Evolutionary conservation across 805 yeast genomes (phyloP).

Genomic region (Metschnikowia sp.): DNA sequence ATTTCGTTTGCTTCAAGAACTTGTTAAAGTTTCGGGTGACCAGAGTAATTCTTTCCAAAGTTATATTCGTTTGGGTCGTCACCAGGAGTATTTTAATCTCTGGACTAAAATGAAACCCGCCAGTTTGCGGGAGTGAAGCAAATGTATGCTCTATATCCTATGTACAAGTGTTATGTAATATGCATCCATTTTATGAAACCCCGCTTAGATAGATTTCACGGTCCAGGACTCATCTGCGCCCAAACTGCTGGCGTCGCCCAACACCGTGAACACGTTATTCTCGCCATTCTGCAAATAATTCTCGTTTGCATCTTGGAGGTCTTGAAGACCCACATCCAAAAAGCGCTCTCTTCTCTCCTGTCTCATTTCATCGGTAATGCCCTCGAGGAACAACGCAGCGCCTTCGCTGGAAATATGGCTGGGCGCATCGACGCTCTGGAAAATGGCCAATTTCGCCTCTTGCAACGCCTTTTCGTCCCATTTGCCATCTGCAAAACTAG

Average conservation of each 20-base stretch:
- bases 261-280: conserved; percentile 36
- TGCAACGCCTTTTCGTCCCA: conserved; percentile 69
- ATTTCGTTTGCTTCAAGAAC: too few relatives aligned
- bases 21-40: too few relatives aligned
- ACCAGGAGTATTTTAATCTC: too few relatives aligned
- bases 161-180: neutral
- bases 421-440: conserved; percentile 92
- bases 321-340: conserved; percentile 60
- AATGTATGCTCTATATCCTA: too few relatives aligned
- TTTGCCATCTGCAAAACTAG: conserved; percentile 27
- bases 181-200: neutral
- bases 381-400: conserved; percentile 57
- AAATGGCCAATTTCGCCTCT: conserved; percentile 86
- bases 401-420: conserved; percentile 79
- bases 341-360: conserved; percentile 76
- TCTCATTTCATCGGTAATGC: conserved; percentile 72
- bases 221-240: conserved; percentile 21
- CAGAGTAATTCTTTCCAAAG: too few relatives aligned
- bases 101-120: too few relatives aligned
- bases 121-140: too few relatives aligned
- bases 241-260: conserved; percentile 39
- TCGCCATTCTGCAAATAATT: conserved; percentile 47
- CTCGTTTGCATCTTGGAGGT: conserved; percentile 63
- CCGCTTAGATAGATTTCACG: conserved; percentile 12
- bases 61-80: too few relatives aligned